phyloP scores from a whole-genome alignment of 257 asterid genomes.

The Capsicum pubescens region DNA sequence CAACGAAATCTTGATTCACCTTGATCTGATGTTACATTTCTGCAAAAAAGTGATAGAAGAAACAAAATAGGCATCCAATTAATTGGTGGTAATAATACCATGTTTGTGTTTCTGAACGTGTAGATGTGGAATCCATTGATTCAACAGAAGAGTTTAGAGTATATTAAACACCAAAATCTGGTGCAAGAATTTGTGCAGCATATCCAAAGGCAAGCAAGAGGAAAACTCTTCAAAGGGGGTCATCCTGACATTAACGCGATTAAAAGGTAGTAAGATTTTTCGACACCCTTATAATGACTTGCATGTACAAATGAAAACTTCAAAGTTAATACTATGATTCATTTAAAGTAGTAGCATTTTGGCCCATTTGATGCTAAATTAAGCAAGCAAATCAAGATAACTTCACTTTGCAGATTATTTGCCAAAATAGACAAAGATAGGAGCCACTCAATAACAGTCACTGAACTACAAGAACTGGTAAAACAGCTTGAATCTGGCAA shows the following conservation, averaged over 20 bases:
- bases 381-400: background rate
- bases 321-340: background rate
- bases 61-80: too few species aligned
- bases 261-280: conserved; percentile 37
- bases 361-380: background rate
- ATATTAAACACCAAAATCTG: conserved; percentile 46
- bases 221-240: conserved; percentile 45
- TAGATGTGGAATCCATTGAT: conserved; percentile 53
- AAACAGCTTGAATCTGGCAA: conserved; percentile 41
- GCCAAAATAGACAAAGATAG: conserved; percentile 45
- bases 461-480: conserved; percentile 50
- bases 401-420: conserved; percentile 47
- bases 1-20: background rate
- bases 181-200: conserved; percentile 46
- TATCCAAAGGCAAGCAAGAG: conserved; percentile 48
- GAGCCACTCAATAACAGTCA: conserved; percentile 34
- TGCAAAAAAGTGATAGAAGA: background rate
- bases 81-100: background rate
- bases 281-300: background rate
- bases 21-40: background rate
- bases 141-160: conserved; percentile 52
- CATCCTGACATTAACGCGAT: conserved; percentile 44
- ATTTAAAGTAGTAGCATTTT: background rate
- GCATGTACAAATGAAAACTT: background rate
- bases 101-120: background rate